Conservation (phyloP, 1,284 basidiomycete genomes). For the Termitomyces sp. region DNA sequence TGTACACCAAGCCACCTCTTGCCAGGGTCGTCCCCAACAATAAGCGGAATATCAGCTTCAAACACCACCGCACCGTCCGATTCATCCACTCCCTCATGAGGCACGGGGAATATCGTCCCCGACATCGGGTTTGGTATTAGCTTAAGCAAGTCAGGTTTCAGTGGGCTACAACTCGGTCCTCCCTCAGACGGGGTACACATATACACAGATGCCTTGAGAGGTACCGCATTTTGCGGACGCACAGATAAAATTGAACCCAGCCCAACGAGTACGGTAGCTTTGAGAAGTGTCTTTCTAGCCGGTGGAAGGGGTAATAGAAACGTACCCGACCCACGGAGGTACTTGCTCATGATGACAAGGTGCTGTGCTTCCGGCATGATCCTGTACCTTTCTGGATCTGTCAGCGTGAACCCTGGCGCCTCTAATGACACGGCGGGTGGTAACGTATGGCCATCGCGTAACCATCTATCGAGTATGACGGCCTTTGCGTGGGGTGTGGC, state of each 20-base stretch:
- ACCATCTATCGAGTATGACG: conserved; percentile 53
- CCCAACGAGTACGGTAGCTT: conserved; percentile 55
- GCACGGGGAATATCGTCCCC: conserved; percentile 53
- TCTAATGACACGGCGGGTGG: conserved; percentile 22
- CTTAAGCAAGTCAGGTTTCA: conserved; percentile 44
- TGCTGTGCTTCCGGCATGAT: conserved; percentile 30
- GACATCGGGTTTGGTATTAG: conserved; percentile 57
- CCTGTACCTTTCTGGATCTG: conserved; percentile 27
- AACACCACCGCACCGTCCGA: conserved; percentile 67
- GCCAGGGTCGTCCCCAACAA: conserved; percentile 7
- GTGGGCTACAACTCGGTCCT: conserved; percentile 31
- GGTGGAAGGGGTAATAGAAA: conserved; percentile 47
- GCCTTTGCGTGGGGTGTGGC: conserved; percentile 26
- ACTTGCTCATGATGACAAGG: conserved; percentile 35
- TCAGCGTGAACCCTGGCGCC: conserved; percentile 13
- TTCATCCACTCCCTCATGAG: conserved; percentile 64
- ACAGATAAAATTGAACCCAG: conserved; percentile 48
- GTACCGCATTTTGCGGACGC: conserved; percentile 39
- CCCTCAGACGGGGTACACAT: conserved; percentile 30
- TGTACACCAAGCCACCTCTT: conserved; percentile 47
- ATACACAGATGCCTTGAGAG: conserved; percentile 41
- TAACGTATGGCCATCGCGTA: conserved; percentile 52
- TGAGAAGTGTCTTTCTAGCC: conserved; percentile 12
- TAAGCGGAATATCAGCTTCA: conserved; percentile 39
- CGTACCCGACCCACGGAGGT: conserved; percentile 36